Evolutionary conservation across 768 basidiomycete species (phyloP), one percentile per base, ranked within the genome.

Genomic region (Hypholoma fasciculare): DNA sequence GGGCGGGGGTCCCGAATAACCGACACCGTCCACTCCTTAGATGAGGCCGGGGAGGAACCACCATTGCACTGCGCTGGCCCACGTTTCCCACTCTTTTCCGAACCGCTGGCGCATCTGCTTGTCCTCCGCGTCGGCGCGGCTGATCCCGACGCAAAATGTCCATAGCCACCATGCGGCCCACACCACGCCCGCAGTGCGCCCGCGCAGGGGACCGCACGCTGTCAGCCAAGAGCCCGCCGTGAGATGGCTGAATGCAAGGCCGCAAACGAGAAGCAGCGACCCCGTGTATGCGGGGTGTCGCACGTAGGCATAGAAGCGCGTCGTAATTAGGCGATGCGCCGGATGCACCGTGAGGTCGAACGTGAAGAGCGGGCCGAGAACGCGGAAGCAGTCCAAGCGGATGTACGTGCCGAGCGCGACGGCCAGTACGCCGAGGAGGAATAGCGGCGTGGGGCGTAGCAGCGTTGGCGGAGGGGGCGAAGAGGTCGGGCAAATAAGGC

Each of bases 271-370:
- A 19, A 81, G 68, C 57, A 84, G 63, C 1, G 81, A 80, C n/a
- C 83, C 82, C 0, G 80, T 78, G 65, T 83, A 84, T 0, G 82
- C 76, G 16, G 83, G 83, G 67, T 85, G 83, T 7, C 83, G 79
- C 52, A 84, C 83, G 56, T 78, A 77, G 6, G 68, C 57, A 65
- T 85, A 85, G 57, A 75, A 79, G 17, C 82, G 77, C n/a, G 68
- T 65, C 2, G 82, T 83, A 60, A 85, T 70, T 46, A 85, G 74
- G 49, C 68, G 74, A 69, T 86, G 84, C 34, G 72, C 67, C 1
- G 82, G 81, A 54, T 79, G 81, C 42, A 85, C 67, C 47, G 82
- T 82, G 49, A 86, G 75, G 63, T 84, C 83, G 65, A 84, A 85
- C 0, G 84, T 85, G 72, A 86, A 86, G 55, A 84, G 69, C 1